phyloP scores from a whole-genome alignment of 179 eudicot genomes.

The Nepenthes alata region DNA sequence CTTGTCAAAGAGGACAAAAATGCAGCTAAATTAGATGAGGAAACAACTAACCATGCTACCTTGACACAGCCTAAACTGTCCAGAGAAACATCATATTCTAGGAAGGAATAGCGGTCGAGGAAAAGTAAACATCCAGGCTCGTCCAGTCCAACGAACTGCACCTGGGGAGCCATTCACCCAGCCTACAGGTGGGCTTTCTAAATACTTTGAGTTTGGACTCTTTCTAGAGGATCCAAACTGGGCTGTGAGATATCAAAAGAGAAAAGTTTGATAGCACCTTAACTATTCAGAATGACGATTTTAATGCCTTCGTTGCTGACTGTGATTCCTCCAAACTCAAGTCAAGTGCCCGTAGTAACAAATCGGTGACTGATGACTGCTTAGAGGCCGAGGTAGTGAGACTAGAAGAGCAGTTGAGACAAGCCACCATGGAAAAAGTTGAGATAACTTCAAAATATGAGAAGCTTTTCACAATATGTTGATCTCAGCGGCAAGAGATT shows the following conservation, averaged over 20 bases:
- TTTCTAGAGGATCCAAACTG: conserved; percentile 24
- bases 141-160: conserved; percentile 15
- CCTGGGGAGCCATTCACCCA: conserved; percentile 17
- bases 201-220: conserved; percentile 15
- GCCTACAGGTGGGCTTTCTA: conserved; percentile 5
- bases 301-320: conserved; percentile 75
- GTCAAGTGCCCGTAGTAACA: conserved; percentile 23
- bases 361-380: conserved; percentile 30
- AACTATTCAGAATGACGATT: conserved; percentile 45
- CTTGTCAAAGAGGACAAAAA: conserved; percentile 28
- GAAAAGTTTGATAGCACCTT: conserved; percentile 23
- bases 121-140: conserved; percentile 16
- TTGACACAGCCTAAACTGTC: conserved; percentile 21
- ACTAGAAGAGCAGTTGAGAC: conserved; percentile 65
- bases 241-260: conserved; percentile 19
- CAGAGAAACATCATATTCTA: conserved; percentile 14
- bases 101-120: conserved; percentile 22
- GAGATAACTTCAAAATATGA: conserved; percentile 80
- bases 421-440: conserved; percentile 59
- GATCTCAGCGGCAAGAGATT: conserved; percentile 88
- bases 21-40: conserved; percentile 44
- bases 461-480: conserved; percentile 78
- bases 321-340: conserved; percentile 49
- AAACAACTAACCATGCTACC: conserved; percentile 10
- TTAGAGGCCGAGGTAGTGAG: conserved; percentile 57